A percentile compares a stretch with the other conserved stretches of the same genome.
These are phyloP conservation scores for Theileria equi DNA, from an alignment of 169 alveolate genomes.

Conservation along the genomic window DNA sequence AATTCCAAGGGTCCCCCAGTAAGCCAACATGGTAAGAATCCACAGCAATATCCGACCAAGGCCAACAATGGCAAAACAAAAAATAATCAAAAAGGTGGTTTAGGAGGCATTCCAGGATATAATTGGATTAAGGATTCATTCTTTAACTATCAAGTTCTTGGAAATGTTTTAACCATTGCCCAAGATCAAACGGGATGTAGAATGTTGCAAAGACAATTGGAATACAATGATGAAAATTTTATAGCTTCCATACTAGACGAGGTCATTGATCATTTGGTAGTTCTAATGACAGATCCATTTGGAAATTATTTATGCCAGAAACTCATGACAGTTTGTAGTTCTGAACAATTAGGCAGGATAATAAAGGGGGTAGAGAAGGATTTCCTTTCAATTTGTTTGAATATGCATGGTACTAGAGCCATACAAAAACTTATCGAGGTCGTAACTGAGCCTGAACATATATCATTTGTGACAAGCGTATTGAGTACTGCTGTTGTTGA, in stretches of 20 bases:
- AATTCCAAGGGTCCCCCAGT: no score
- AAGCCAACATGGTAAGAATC: no score
- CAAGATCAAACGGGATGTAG: slow-evolving; percentile 88
- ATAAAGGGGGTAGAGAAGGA: slow-evolving; percentile 72
- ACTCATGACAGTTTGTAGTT: slow-evolving; percentile 79
- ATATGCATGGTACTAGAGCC: slow-evolving; percentile 92
- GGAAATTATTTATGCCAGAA: slow-evolving; percentile 93
- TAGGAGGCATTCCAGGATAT: no score
- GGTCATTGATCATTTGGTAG: slow-evolving; percentile 73
- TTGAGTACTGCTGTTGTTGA: slow-evolving; percentile 62
- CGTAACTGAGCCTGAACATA: slow-evolving; percentile 38
- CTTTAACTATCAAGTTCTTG: slow-evolving; percentile 26
- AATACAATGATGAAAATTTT: slow-evolving; percentile 67
- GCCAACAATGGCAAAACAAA: no score
- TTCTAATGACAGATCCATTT: slow-evolving; percentile 87
- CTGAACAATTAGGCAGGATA: slow-evolving; percentile 64
- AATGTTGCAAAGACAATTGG: slow-evolving; percentile 79
- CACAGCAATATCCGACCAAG: no score
- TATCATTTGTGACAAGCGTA: slow-evolving; percentile 17
- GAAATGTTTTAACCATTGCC: slow-evolving; percentile 45
- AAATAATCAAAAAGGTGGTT: no score
- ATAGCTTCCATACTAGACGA: slow-evolving; percentile 71
- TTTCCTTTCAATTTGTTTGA: slow-evolving; percentile 78
- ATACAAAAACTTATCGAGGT: slow-evolving; percentile 89
- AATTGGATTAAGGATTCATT: slow-evolving; percentile 24